Evolutionary conservation across 345 rosid genomes (phyloP).

Genomic region (Abelmoschus esculentus): DNA sequence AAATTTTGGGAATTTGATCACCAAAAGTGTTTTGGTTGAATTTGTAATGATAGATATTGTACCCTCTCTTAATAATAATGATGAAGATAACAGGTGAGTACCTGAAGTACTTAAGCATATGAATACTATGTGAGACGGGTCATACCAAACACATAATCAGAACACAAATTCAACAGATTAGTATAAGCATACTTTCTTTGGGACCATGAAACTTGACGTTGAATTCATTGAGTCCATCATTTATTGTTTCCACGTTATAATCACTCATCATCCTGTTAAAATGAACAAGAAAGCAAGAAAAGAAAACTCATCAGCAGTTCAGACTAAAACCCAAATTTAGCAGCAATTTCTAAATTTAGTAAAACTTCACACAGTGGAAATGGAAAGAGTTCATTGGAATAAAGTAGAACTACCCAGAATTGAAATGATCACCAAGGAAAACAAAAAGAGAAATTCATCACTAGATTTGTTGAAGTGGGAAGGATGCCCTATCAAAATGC

Average conservation of each 20-base stretch:
- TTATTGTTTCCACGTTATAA: conserved; percentile 61
- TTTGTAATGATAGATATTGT: neutral
- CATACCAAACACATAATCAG: neutral
- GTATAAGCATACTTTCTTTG: conserved; percentile 49
- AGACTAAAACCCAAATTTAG: neutral
- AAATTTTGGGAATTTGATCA: neutral
- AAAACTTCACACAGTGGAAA: neutral
- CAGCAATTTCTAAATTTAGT: neutral
- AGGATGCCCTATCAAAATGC: no score
- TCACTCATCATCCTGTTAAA: conserved; percentile 69
- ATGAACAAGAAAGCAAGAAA: conserved; percentile 4
- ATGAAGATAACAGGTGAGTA: neutral
- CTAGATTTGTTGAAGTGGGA: no score
- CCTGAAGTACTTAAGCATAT: neutral
- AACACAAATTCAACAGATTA: neutral
- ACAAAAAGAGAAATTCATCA: no score
- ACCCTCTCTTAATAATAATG: neutral
- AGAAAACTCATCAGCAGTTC: neutral
- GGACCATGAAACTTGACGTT: conserved; percentile 72
- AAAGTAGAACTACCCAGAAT: neutral
- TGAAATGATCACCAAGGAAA: neutral
- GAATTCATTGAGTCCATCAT: conserved; percentile 66
- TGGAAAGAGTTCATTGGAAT: neutral
- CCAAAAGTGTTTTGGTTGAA: neutral
- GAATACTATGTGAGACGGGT: neutral